Evolutionary conservation across 2,329 filamentous ascomycete species (phyloP), one percentile per base, ranked within the genome.

Genomic region (Monosporascus sp.): DNA sequence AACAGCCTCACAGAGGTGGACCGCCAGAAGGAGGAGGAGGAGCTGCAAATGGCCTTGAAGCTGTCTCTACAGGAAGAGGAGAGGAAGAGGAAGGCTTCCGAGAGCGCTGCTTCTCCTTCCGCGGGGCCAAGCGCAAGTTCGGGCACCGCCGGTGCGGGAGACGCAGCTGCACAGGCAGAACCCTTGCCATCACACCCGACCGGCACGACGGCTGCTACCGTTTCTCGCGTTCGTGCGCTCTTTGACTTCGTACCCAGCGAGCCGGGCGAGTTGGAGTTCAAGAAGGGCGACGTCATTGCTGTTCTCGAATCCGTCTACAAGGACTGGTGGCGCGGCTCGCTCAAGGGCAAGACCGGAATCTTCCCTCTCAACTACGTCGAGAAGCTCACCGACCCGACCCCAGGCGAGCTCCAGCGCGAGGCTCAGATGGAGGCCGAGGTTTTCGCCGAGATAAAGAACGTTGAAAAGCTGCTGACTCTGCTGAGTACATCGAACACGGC

Each of bases 331-430:
- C 93, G 96, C 63, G 94, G 94, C 1, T 96, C 92, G 43, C 76
- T 99, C 55, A 86, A 92, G 67, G 94, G 94, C 20, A 91, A 97
- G 71, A 97, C 91, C 7, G 94, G 94, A 63, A 99, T 99, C 60
- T 99, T 99, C 72, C 94, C 94, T 7, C 81, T 99, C 60, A 99
- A 99, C 74, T 99, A 99, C 67, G 94, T 99, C 17, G 94, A 99
- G 75, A 99, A 99, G 72, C 78, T 99, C 59, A 86, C 92, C 52
- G 94, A 99, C 66, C 94, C 94, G 5, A 97, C 94, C 0, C 86
- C 87, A 18, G 93, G 97, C 62, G 94, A 99, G 77, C 73, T 99
- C 61, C 91, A 97, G 72, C 85, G 90, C 53, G 94, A 99, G 74
- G 93, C 94, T 3, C 90, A 96, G 68, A 97, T 96, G 87, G 94